A percentile compares a stretch with the other conserved stretches of the same genome.
Conservation (phyloP, 306 rosid species). For the Oxytropis ochrocephala region DNA sequence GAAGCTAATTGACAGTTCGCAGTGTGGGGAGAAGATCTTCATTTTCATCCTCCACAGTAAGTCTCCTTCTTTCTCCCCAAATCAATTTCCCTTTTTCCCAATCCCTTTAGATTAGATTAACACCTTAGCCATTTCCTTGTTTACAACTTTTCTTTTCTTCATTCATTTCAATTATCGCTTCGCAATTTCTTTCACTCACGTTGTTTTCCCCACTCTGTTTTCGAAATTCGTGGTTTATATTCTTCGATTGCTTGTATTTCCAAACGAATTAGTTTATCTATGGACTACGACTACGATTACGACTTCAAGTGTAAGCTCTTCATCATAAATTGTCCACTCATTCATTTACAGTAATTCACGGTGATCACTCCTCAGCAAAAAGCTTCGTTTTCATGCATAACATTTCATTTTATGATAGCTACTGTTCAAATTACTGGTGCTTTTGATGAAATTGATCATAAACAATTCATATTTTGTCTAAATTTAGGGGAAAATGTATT, state of each 20-base stretch:
- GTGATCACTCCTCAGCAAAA: neutral
- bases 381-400: neutral
- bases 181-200: neutral
- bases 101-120: neutral
- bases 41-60: neutral
- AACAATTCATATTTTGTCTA: neutral
- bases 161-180: neutral
- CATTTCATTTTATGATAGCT: neutral
- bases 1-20: neutral
- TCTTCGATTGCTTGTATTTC: neutral
- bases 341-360: no score
- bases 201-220: neutral
- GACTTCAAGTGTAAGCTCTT: no score
- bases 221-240: neutral
- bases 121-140: neutral
- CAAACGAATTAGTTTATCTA: neutral
- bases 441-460: neutral
- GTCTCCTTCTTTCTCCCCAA: neutral
- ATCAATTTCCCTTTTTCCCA: slow-evolving; percentile 3
- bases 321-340: neutral
- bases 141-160: neutral
- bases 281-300: neutral
- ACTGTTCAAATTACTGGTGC: neutral
- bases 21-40: slow-evolving; percentile 7
- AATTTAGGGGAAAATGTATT: neutral